These are phyloP conservation scores for Xylariales sp. DNA, from an alignment of 2,329 filamentous ascomycete species.

Conservation along the genomic window DNA sequence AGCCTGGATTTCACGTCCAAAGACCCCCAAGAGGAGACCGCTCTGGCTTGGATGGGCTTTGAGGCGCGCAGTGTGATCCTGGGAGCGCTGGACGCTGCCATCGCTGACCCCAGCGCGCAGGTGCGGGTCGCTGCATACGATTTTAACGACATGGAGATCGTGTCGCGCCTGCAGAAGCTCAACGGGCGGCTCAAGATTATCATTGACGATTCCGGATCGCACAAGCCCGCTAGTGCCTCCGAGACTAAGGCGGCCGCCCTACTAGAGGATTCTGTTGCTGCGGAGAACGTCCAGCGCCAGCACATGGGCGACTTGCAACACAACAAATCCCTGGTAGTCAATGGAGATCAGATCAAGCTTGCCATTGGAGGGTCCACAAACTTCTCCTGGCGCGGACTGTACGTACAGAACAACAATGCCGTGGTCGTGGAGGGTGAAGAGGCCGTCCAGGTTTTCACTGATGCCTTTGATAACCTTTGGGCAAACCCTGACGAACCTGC, in stretches of 20 bases:
- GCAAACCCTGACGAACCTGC: neutral
- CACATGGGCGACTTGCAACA: neutral
- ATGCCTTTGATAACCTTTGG: neutral
- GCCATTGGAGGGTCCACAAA: neutral
- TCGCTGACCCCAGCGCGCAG: neutral
- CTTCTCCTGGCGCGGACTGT: neutral
- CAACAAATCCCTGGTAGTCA: neutral
- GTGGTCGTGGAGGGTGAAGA: neutral
- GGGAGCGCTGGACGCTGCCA: neutral
- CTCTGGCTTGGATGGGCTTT: neutral
- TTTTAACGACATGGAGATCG: neutral
- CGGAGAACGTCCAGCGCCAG: neutral
- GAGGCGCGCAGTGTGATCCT: neutral
- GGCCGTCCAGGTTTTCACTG: neutral
- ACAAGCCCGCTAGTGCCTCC: neutral
- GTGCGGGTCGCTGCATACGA: neutral
- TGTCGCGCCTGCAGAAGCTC: neutral
- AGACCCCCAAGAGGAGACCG: neutral
- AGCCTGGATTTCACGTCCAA: neutral
- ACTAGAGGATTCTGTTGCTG: neutral
- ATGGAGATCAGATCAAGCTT: neutral
- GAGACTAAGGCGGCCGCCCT: neutral
- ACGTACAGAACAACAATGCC: neutral
- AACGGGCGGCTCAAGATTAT: neutral
- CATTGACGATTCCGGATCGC: neutral